phyloP scores from a whole-genome alignment of 2,329 filamentous ascomycete species.

The Hypomyces perniciosus region DNA sequence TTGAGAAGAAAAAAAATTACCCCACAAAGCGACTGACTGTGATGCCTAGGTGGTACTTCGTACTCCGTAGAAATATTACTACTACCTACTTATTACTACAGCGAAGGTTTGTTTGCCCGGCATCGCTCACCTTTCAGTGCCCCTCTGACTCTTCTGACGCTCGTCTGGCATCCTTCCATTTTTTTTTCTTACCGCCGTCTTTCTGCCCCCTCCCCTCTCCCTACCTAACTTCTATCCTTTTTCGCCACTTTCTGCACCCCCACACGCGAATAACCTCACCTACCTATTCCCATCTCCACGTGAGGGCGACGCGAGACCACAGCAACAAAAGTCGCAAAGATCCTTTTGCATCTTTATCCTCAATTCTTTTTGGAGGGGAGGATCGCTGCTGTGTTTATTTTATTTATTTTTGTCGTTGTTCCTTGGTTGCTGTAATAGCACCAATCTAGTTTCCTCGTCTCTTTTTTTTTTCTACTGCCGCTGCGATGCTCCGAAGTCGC shows the following conservation, averaged over 20 bases:
- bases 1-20: too few relatives aligned
- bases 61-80: neutral
- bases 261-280: conserved; percentile 9
- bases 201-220: neutral
- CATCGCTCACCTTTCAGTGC: too few relatives aligned
- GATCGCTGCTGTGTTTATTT: neutral
- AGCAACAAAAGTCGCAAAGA: neutral
- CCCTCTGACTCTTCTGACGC: neutral
- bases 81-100: neutral
- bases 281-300: neutral
- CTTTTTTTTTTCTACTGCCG: neutral
- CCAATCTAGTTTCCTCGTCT: neutral
- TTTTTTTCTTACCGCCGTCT: conserved; percentile 7
- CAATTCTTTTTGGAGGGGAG: neutral
- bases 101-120: too few relatives aligned
- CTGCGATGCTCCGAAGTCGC: conserved; percentile 45
- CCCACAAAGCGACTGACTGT: too few relatives aligned
- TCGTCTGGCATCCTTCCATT: neutral
- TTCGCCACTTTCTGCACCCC: conserved; percentile 10
- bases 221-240: neutral
- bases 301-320: neutral
- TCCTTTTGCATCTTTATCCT: neutral
- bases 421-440: too few relatives aligned
- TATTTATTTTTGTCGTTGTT: too few relatives aligned
- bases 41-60: too few relatives aligned